Base-by-base conservation (phyloP, 331 rosid genomes). In the Malus hybrid region DNA sequence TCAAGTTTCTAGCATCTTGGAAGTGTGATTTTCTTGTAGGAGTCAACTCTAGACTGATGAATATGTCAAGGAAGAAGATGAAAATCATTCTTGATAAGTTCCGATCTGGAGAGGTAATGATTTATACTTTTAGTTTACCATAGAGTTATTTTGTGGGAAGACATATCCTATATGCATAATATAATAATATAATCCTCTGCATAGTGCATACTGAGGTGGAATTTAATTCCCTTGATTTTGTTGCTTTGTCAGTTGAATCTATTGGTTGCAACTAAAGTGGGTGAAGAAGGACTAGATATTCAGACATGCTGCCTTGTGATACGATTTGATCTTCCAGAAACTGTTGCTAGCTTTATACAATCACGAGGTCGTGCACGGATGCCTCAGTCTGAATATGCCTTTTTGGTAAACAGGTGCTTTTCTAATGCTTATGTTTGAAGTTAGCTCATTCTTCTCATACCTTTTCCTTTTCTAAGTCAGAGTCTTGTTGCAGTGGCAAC, bases 241-340 rank as follows among this genome's bases (percentile, higher is more conserved):
- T 84, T 74, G 75, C 32, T 68, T 80, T 78, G 58, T 82, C 92
- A 94, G 99, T 79, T 92, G 82, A 94, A 94, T 87, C 84, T 94
- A 39, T 84, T 94, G 89, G 86, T 94, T 78, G 99, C 99, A 14
- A 94, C 99, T 55, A 94, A 90, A 86, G 99, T 94, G 46, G 99
- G 99, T 79, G 99, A 94, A 83, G 99, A 94, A 85, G 99, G 99
- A 72, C 96, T 94, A 63, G 99, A 94, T 85, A 94, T 94, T 81
- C 99, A 94, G 85, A 94, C 99, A n/a, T 94, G 99, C 78, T 87
- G 96, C 86, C 94, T 92, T 63, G 99, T 94, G 65, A 87, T 94
- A 76, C 87, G 99, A 50, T 94, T 92, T 84, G 97, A 94, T 90
- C 93, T 94, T 73, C 99, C 99, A 32, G 99, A 91, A 86, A 94